Evolutionary conservation across 768 basidiomycete species (phyloP), one percentile per base, ranked within the genome.

Genomic region (Phaeotremella skinneri): DNA sequence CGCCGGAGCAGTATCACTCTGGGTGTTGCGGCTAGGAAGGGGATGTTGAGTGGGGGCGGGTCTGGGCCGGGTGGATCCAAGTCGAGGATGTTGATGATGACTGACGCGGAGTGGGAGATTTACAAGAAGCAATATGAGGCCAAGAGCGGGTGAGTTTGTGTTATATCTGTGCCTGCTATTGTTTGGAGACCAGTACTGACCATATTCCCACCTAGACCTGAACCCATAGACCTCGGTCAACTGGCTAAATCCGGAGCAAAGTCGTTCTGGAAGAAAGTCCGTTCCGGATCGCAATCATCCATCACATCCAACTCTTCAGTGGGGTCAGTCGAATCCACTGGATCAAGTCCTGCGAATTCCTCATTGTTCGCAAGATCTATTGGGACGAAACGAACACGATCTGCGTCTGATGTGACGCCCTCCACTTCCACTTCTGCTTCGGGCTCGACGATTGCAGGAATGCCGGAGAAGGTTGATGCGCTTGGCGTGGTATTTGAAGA

Each of bases 221-320:
- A 75, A n/a, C 52, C 61, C 0, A 64, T 72, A 5, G 75, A 76
- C 50, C 21, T 76, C 7, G 73, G 73, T 14, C 59, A 66, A 27
- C 52, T 73, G 17, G 68, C 69, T 9, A 66, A 60, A 49, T 41
- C 61, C 39, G 60, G 66, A 9, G 68, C 66, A 20, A 73, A 68
- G 49, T 60, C 65, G 20, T 56, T 76, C 16, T 76, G 75, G 75
- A 56, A 66, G 14, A 73, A 71, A 50, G 66, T 74, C 16, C 60
- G 62, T 17, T 60, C 64, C 1, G 27, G 59, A 23, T 63, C 64
- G 6, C 49, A 43, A 20, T 49, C 63, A 23, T 64, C 63, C 5
- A 49, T 14, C n/a, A 23, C n/a, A 16, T 55, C 53, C 4, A 23
- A 9, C 17, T 53, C 52, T 13, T 52, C 51, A 4, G 17, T 7